Evolutionary conservation across 1,284 basidiomycete genomes (phyloP), one percentile per base, ranked within the genome.

Genomic region (Melampsora occidentalis): DNA sequence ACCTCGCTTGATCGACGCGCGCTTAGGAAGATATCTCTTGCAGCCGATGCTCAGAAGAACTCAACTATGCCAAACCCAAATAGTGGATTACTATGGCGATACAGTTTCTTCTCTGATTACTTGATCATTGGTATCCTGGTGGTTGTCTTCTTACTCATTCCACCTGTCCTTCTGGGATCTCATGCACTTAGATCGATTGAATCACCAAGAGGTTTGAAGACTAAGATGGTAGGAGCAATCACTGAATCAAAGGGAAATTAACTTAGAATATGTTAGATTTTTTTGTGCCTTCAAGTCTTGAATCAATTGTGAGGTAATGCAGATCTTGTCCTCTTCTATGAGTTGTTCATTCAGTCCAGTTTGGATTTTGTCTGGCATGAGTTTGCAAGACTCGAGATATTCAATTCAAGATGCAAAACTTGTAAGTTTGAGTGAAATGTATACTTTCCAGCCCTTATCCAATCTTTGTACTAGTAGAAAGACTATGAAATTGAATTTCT

Each of bases 191-290:
- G 46, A 59, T 66, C 62, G 22, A 73, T 73, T 35, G 63, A 73
- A 73, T 49, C 63, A 20, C 71, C 71, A 46, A 73, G 63, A 59
- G 71, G 71, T 33, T 73, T 73, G 71, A 73, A 66, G 22, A 22
- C 62, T 49, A 73, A 73, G 35, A 73, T 73, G 71, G 63, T 73
- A 31, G 71, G 71, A 14, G 49, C 61, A 59, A 63, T 73, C 49
- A 59, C 31, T 18, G 71, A 73, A 71, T 59, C 61, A 22, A 71
- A 71, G 51, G 70, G 59, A 25, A 71, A 71, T 48, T 71, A 48
- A 69, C 2, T 42, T 42, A 7, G 39, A 42, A 12, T 12, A 5
- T 12, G 12, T 42, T 42, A 42, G 6, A 42, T 9, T 42, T 6
- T 42, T 42, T 42, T 42, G 39, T 42, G 6, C 39, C 39, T 42